Evolutionary conservation across 495 filamentous ascomycete species (phyloP), one percentile per base, ranked within the genome.

Genomic region (Podospora tetraspora): DNA sequence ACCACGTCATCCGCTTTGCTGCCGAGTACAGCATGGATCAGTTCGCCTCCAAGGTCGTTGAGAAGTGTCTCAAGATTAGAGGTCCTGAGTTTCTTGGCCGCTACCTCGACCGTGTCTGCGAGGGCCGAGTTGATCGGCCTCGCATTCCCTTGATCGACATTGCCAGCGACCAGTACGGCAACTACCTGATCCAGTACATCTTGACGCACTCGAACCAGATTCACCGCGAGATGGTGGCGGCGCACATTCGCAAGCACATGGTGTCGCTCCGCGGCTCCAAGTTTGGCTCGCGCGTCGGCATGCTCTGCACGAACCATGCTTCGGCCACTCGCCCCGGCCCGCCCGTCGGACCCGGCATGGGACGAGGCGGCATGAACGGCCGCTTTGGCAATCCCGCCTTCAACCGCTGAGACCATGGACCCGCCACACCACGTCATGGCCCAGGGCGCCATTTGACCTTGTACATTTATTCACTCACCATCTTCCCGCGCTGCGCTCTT

Each of bases 1-100:
- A 98, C 73, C 94, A 97, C 78, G 92, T 98, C 69, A 89, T 98
- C 71, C 90, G 89, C 70, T 94, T 92, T 81, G 90, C 93, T 25
- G 90, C 92, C 27, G 93, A 97, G 78, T 99, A 98, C 79, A 97
- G 94, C 80, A 97, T 96, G 90, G 95, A 99, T 74, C 95, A 99
- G 78, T 99, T 97, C 78, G 96, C 96, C 23, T 99, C 95, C 43
- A 99, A 99, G 77, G 95, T 99, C 21, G 93, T 99, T 64, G 95
- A 99, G 82, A 99, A 99, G 79, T 99, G 95, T 70, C 86, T 99
- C 69, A 99, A 99, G 84, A 96, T 98, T 78, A 92, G 94, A 57
- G 92, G 93, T 24, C 80, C 86, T 25, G 93, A 98, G 57, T 99
- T 99, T 75, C 83, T 99, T 52, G 85, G 93, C 65, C 93, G 92